phyloP scores from a whole-genome alignment of 2,329 filamentous ascomycete genomes.

The Periconia sp. region DNA sequence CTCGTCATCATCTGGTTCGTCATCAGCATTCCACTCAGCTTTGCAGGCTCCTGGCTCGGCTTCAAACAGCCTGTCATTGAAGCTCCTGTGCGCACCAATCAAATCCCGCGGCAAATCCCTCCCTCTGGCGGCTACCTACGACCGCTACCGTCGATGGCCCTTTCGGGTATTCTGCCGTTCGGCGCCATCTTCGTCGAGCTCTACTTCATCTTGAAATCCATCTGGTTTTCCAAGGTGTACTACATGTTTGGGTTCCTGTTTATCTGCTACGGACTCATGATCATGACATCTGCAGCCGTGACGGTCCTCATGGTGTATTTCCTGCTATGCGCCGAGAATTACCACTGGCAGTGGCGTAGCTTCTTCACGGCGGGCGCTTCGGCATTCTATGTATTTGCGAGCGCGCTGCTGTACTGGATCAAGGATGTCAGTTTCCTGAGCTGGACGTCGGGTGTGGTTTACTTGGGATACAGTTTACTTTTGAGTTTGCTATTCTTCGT shows the following conservation, averaged over 20 bases:
- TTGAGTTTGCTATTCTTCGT: constrained; percentile 92
- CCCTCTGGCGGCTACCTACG: constrained; percentile 80
- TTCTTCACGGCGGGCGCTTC: constrained; percentile 91
- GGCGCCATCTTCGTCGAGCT: constrained; percentile 97
- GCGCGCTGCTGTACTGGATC: constrained; percentile 87
- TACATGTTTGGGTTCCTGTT: constrained; percentile 99
- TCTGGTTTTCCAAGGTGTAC: constrained; percentile 98
- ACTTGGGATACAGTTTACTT: constrained; percentile 87
- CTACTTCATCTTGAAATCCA: constrained; percentile 98
- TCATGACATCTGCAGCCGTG: constrained; percentile 88
- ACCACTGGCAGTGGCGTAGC: constrained; percentile 97
- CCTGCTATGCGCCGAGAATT: constrained; percentile 92
- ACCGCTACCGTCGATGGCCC: constrained; percentile 83
- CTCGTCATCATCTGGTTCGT: constrained; percentile 94
- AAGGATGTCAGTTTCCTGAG: constrained; percentile 85
- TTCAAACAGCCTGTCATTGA: constrained; percentile 73
- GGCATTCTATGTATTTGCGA: constrained; percentile 87
- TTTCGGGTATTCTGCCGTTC: constrained; percentile 91
- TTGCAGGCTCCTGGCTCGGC: constrained; percentile 88
- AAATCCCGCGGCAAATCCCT: constrained; percentile 96
- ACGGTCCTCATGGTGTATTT: constrained; percentile 97
- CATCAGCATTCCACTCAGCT: constrained; percentile 88
- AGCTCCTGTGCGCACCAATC: constrained; percentile 88
- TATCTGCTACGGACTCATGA: constrained; percentile 95
- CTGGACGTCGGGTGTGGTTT: constrained; percentile 83